These are phyloP conservation scores for Mycena rebaudengoi DNA, from an alignment of 768 basidiomycete genomes.

Conservation along the genomic window DNA sequence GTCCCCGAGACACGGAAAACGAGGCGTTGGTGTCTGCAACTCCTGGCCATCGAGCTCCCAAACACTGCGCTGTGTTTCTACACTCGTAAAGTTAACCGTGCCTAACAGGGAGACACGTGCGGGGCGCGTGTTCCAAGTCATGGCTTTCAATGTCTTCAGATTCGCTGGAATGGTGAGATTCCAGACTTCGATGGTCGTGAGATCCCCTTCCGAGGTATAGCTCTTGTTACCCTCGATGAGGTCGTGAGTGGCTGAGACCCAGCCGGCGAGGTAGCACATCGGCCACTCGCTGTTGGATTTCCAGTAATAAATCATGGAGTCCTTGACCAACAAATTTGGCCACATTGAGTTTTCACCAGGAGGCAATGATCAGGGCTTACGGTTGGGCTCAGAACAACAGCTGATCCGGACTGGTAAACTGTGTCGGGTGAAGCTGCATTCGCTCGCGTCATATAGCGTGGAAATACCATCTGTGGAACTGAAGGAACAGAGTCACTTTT, in stretches of 20 bases:
- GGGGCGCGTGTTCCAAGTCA: constrained; percentile 30
- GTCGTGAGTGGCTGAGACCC: constrained; percentile 12
- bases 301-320: constrained; percentile 31
- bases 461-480: constrained; percentile 19
- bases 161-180: constrained; percentile 15
- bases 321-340: constrained; percentile 14
- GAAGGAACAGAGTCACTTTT: not conserved
- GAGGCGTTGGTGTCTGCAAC: constrained; percentile 18
- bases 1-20: constrained; percentile 16
- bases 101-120: constrained; percentile 23
- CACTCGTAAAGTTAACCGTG: constrained; percentile 17
- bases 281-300: constrained; percentile 10
- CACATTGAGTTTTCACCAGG: not conserved
- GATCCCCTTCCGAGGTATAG: constrained; percentile 20
- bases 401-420: constrained; percentile 2
- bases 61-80: constrained; percentile 2
- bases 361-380: not conserved
- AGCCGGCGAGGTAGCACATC: constrained; percentile 19
- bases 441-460: constrained; percentile 6
- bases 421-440: constrained; percentile 15
- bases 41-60: constrained; percentile 17
- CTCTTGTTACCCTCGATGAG: constrained; percentile 18
- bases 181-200: constrained; percentile 28
- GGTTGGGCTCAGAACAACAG: constrained; percentile 16
- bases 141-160: not conserved